Evolutionary conservation across 176 grass and related monocot genomes (phyloP).

Genomic region (Puccinellia tenuiflora): DNA sequence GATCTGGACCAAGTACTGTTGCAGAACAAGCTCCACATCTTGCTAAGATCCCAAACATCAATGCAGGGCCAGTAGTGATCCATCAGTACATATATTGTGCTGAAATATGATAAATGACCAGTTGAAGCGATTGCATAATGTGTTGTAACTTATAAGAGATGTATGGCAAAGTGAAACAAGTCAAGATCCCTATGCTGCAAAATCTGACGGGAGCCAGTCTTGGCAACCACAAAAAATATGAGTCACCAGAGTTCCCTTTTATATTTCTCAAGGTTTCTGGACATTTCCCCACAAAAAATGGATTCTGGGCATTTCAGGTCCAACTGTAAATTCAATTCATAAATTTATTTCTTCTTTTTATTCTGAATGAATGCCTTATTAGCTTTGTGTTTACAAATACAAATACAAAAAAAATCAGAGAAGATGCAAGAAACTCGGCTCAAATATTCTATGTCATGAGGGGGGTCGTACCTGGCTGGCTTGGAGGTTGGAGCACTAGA

Average conservation of each 20-base stretch:
- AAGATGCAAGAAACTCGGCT: not conserved
- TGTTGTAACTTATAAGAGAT: too few relatives aligned
- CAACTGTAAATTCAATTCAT: not conserved
- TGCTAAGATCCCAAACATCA: not conserved
- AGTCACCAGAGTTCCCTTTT: not conserved
- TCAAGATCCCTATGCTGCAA: conserved; percentile 1
- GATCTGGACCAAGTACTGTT: not conserved
- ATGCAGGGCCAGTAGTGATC: not conserved
- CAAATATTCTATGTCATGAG: not conserved
- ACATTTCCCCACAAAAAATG: not conserved
- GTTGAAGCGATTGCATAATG: too few relatives aligned
- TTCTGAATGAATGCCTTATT: not conserved
- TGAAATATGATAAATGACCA: too few relatives aligned
- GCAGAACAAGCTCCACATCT: not conserved
- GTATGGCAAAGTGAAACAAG: too few relatives aligned
- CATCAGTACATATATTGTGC: too few relatives aligned
- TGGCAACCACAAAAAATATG: not conserved
- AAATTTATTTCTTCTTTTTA: not conserved
- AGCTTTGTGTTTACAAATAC: not conserved
- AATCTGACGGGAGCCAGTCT: not conserved
- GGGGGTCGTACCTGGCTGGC: not conserved
- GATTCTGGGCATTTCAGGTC: not conserved
- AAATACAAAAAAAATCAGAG: not conserved
- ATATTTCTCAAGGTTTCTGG: not conserved
- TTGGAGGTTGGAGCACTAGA: too few relatives aligned